Conservation (phyloP, 257 asterid genomes). For the Salvia rosmarinus region DNA sequence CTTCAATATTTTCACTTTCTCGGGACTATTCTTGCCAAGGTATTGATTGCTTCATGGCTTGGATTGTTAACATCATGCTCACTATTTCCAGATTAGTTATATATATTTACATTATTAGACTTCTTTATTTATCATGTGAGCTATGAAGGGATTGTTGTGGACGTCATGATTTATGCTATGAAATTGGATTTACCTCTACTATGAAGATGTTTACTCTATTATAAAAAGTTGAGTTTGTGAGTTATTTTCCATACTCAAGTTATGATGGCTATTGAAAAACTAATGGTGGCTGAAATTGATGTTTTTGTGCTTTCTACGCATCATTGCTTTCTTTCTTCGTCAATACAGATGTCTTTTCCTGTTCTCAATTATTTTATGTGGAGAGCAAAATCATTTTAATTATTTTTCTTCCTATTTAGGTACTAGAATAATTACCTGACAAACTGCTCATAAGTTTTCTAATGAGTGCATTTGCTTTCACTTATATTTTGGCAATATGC, state of each 20-base stretch:
- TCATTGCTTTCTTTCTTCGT: neutral
- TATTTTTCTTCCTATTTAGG: conserved; percentile 15
- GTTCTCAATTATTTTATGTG: neutral
- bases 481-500: conserved; percentile 13
- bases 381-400: neutral
- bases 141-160: neutral
- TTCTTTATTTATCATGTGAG: conserved; percentile 16
- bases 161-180: conserved; percentile 9
- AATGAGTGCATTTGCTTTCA: neutral
- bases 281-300: neutral
- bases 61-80: conserved; percentile 24
- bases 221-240: neutral
- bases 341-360: neutral
- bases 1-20: conserved; percentile 92
- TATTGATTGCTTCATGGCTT: conserved; percentile 35
- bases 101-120: conserved; percentile 2
- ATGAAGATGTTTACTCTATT: conserved; percentile 2
- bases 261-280: conserved; percentile 18
- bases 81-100: conserved; percentile 14
- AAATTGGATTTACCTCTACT: conserved; percentile 4
- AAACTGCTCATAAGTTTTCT: conserved; percentile 11
- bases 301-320: neutral
- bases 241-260: neutral
- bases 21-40: conserved; percentile 97
- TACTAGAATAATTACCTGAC: neutral